A percentile compares a stretch with the other conserved stretches of the same genome.
Conservation (phyloP, 495 filamentous ascomycete genomes). For the Aspergillus olivimuriae region DNA sequence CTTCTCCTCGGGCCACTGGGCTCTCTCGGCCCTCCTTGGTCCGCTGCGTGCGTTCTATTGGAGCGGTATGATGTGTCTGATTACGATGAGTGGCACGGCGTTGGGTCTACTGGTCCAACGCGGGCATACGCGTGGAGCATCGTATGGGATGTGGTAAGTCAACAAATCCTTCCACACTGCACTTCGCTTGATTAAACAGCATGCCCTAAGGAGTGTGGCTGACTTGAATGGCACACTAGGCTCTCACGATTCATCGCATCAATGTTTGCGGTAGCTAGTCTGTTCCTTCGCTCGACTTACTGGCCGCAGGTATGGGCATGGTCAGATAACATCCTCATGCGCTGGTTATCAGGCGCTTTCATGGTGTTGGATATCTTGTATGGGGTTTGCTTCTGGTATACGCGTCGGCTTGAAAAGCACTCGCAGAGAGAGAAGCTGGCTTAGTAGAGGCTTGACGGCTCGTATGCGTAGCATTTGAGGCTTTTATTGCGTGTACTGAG, state of each 20-base stretch:
- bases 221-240: slow-evolving; percentile 4
- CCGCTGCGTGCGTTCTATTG: slow-evolving; percentile 4
- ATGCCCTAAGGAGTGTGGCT: not conserved
- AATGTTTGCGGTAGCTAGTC: not conserved
- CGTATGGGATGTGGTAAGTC: slow-evolving; percentile 10
- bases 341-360: not conserved
- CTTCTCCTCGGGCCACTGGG: slow-evolving; percentile 5
- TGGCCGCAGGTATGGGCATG: slow-evolving; percentile 3
- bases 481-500: too few relatives aligned
- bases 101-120: slow-evolving; percentile 6
- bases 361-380: slow-evolving; percentile 3
- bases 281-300: not conserved
- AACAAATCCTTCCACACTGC: too few relatives aligned
- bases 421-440: too few relatives aligned
- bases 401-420: slow-evolving; percentile 11
- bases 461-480: too few relatives aligned
- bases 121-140: slow-evolving; percentile 8
- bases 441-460: too few relatives aligned
- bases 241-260: slow-evolving; percentile 7
- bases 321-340: slow-evolving; percentile 5
- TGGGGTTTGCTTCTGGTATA: slow-evolving; percentile 7
- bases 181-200: not conserved
- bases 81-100: slow-evolving; percentile 4
- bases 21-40: slow-evolving; percentile 5
- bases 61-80: slow-evolving; percentile 8